These are phyloP conservation scores for Penicillium taxi DNA, from an alignment of 495 filamentous ascomycete species.

Conservation along the genomic window DNA sequence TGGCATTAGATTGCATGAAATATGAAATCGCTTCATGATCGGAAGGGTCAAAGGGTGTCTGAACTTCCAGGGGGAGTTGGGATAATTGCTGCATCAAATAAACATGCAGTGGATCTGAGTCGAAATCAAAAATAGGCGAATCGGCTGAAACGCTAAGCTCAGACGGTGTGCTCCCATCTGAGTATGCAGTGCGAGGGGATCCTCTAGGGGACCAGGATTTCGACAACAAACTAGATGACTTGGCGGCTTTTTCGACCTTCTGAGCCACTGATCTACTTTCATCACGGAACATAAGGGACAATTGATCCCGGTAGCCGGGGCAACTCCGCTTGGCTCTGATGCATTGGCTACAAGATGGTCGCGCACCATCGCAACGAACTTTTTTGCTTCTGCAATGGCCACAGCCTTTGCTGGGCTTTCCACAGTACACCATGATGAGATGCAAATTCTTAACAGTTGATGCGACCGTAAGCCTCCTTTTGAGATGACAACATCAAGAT, in stretches of 20 bases:
- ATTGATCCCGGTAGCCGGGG: slow-evolving; percentile 61
- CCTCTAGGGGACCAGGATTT: slow-evolving; percentile 2
- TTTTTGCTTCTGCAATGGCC: slow-evolving; percentile 63
- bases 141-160: slow-evolving; percentile 3
- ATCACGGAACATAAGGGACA: slow-evolving; percentile 65
- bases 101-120: slow-evolving; percentile 11
- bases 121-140: slow-evolving; percentile 11
- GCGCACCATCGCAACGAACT: slow-evolving; percentile 58
- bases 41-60: slow-evolving; percentile 17
- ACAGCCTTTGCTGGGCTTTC: slow-evolving; percentile 65
- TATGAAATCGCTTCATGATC: slow-evolving; percentile 35
- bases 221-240: slow-evolving; percentile 6
- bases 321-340: slow-evolving; percentile 56
- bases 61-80: slow-evolving; percentile 14
- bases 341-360: slow-evolving; percentile 61
- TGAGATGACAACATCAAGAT: too few relatives aligned
- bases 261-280: slow-evolving; percentile 60
- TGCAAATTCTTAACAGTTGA: not conserved
- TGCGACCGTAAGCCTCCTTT: not conserved
- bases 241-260: slow-evolving; percentile 45
- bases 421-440: slow-evolving; percentile 61
- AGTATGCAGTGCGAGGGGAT: slow-evolving; percentile 14
- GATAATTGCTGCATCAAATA: slow-evolving; percentile 4
- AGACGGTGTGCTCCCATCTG: slow-evolving; percentile 12
- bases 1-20: slow-evolving; percentile 36